Evolutionary conservation across 176 grass and related monocot genomes (phyloP), one percentile per base, ranked within the genome.

Genomic region (Phoenix dactylifera): DNA sequence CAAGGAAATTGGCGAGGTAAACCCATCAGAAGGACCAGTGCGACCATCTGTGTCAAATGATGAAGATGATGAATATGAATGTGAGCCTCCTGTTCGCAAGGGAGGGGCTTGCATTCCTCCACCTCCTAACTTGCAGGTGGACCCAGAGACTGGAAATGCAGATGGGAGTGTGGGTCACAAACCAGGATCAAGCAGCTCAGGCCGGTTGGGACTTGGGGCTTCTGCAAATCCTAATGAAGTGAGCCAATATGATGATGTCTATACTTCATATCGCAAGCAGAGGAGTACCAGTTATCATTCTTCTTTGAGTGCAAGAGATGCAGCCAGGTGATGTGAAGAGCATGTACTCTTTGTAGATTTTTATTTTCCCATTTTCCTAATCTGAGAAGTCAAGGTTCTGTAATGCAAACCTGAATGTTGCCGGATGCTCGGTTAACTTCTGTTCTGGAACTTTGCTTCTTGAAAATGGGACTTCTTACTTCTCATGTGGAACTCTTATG

Each of bases 61-160:
- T 62, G 67, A 75, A 19, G 86, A 89, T 19, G 78, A 79, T 44
- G 72, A 82, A 44, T 90, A 77, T 26, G 86, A 95, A 63, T 74
- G 74, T 55, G 82, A 98, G 7, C 62, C 81, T 76, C 81, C 79
- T 26, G 62, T 76, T 22, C 78, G 76, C n/a, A 88, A 83, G 69
- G 87, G 84, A 67, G 88, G 93, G 0, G 84, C 87, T 1, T 98
- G 93, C 55, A 92, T 98, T 54, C 93, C 93, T 63, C 93, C 93
- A 5, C 88, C 93, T 1, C 30, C 76, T 1, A 92, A 75, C 69
- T 59, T 98, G 72, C 84, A 76, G 48, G 78, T 88, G 10, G 86
- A 92, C 63, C 84, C 84, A 17, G 92, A 88, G 73, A 76, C 81
- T 0, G 92, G 92, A 24, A 87, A 49, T 20, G 76, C 87, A 64